These are phyloP conservation scores for Tetraselmis striata DNA, from an alignment of 139 green algal species.

Conservation along the genomic window DNA sequence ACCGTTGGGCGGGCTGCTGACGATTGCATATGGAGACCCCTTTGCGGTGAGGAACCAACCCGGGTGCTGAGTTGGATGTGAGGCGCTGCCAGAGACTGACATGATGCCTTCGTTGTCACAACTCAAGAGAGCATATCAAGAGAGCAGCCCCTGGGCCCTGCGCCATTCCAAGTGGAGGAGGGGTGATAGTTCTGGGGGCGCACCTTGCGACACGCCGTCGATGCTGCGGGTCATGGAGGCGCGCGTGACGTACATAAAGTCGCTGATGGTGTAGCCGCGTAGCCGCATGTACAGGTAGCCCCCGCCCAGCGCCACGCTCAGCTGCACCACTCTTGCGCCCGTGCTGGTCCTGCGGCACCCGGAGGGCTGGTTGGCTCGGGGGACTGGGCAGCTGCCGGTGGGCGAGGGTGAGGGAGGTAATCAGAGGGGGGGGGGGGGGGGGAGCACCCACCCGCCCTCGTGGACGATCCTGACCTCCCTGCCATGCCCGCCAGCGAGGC, in stretches of 20 bases:
- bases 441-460: neutral
- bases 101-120: too few species aligned
- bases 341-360: neutral
- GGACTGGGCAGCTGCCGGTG: neutral
- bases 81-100: too few species aligned
- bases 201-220: neutral
- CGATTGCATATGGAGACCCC: too few species aligned
- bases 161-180: too few species aligned
- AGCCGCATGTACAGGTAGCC: neutral
- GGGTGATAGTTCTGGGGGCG: too few species aligned
- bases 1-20: too few species aligned
- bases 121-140: too few species aligned
- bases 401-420: neutral
- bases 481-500: neutral
- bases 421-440: neutral
- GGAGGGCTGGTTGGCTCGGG: too few species aligned
- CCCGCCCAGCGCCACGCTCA: neutral
- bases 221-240: neutral
- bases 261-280: neutral
- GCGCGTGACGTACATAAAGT: neutral
- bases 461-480: neutral
- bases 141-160: too few species aligned
- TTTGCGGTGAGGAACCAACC: too few species aligned
- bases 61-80: too few species aligned
- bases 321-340: neutral